Base-by-base conservation (phyloP, 73 alveolate species). In the Stentor coeruleus region DNA sequence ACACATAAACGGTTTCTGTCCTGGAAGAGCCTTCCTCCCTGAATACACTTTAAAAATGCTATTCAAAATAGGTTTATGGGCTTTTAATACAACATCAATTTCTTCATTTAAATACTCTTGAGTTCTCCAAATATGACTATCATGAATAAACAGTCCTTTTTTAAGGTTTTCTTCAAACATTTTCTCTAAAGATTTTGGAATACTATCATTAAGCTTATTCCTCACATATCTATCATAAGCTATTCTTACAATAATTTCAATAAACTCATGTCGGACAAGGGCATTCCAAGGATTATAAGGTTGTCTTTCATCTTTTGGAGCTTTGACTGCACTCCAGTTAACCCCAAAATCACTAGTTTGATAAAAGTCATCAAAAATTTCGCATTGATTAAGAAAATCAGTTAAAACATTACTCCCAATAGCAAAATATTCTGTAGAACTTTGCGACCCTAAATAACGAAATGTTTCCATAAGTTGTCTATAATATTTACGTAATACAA, bases 211-310 rank as follows among this genome's bases (percentile, higher is more conserved):
- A 15, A 26, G n/a, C 37, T 75, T 75, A 15, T 20, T 75, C 72
- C 72, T 75, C 59, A 89, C 55, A 58, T 87, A 90, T 75, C 85
- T 74, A 41, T 83, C 90, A 28, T 86, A 33, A 20, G 89, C 93
- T 30, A 90, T 58, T 28, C 95, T 76, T 0, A 90, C 58, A 1
- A 90, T 42, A 35, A 90, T 76, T 57, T 90, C 95, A 76, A 87
- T 66, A 55, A 86, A 84, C 58, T 90, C 81, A 72, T 31, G 81
- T 14, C 95, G 58, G 15, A 90, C 89, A 1, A 90, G 84, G 37
- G 95, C 91, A 49, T 60, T 58, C 0, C 88, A 88, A 38, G 95
- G 95, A 38, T 87, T 90, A 0, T 83, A 38, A 1, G 85, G 89
- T 38, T 89, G 76, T 42, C 77, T 59, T 58, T 90, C 87, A 11